Conservation (phyloP, 2,329 filamentous ascomycete genomes). For the Aspergillus sp. region DNA sequence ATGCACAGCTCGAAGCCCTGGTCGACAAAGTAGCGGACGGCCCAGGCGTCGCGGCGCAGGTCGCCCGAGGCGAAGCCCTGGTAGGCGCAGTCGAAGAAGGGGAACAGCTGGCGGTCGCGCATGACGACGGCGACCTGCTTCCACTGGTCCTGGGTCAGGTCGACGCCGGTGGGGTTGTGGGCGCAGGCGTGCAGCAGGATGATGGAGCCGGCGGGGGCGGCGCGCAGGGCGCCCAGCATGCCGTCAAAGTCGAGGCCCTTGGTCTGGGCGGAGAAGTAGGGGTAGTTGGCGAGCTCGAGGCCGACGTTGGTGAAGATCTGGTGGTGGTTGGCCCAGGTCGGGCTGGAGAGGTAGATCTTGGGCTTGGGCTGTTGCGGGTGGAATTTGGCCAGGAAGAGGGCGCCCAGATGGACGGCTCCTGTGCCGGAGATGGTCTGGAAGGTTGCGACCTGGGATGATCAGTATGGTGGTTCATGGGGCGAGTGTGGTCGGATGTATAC, state of each 20-base stretch:
- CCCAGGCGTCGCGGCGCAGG: slow-evolving; percentile 78
- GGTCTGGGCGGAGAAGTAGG: slow-evolving; percentile 87
- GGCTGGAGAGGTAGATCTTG: slow-evolving; percentile 86
- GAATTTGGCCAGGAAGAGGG: slow-evolving; percentile 91
- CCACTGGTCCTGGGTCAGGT: slow-evolving; percentile 93
- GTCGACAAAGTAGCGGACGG: slow-evolving; percentile 91
- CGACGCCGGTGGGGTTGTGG: slow-evolving; percentile 96
- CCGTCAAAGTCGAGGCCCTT: slow-evolving; percentile 90
- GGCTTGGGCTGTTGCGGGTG: slow-evolving; percentile 63
- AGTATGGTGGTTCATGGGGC: too few relatives aligned
- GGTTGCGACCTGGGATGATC: slow-evolving; percentile 60
- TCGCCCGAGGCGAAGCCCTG: slow-evolving; percentile 96
- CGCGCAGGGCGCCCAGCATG: slow-evolving; percentile 70
- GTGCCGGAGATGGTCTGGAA: slow-evolving; percentile 97
- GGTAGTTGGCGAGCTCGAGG: slow-evolving; percentile 76
- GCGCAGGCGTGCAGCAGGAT: slow-evolving; percentile 93
- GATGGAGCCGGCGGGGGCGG: slow-evolving; percentile 75
- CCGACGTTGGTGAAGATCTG: slow-evolving; percentile 95
- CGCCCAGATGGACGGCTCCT: slow-evolving; percentile 89
- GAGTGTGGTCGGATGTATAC: too few relatives aligned
- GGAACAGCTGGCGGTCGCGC: slow-evolving; percentile 78
- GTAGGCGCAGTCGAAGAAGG: slow-evolving; percentile 98
- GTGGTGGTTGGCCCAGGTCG: slow-evolving; percentile 98
- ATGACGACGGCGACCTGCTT: slow-evolving; percentile 79
- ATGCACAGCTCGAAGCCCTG: slow-evolving; percentile 74